Base-by-base conservation (phyloP, 805 yeast genomes). In the Suhomyces sp. region DNA sequence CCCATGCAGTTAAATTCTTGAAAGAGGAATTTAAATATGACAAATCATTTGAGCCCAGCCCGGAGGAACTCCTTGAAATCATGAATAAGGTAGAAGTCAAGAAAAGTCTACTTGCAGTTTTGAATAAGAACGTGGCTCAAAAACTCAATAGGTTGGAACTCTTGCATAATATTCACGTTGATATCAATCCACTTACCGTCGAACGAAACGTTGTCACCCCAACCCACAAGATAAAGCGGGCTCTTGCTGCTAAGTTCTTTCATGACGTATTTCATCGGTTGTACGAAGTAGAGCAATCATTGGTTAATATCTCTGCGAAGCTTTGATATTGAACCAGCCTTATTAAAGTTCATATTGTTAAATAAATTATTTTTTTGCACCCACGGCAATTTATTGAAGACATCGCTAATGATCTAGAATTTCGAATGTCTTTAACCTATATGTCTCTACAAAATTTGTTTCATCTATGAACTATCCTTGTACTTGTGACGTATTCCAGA, bases 141-240 rank as follows among this genome's bases (percentile, higher is more conserved):
- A 41, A 43, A 27, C 40, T 65, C 19, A 51, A 48, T 33, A 59
- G 65, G 2, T 44, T 54, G 38, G 70, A 68, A 48, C 56, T 56
- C 10, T 38, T 65, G 19, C 66, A 64, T 42, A 56, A 58, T 28
- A 44, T 60, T 25, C 46, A 43, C 24, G 41, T 54, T 16, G 58
- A 53, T n/a, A 46, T 56, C 36, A 54, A 59, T 30, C 68, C 65
- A 8, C 50, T 65, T 47, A 45, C 46, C 7, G 39, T 45, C 21
- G 50, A 45, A 32, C 31, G 49, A 5, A 36, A 45, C 26, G 51
- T 47, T 24, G 49, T 47, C 10, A 47, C 51, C 3, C 51, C 51
- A 2, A 47, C 50, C 6, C 32, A 35, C 26, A 45, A 47, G 31
- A 36, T 47, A 23, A 47, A 43, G 28, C 33, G 51, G 1, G 48